Percentiles rank a stretch among this genome's conserved stretches.
Conservation (phyloP, 768 basidiomycete genomes). For the Lactarius evosmus region DNA sequence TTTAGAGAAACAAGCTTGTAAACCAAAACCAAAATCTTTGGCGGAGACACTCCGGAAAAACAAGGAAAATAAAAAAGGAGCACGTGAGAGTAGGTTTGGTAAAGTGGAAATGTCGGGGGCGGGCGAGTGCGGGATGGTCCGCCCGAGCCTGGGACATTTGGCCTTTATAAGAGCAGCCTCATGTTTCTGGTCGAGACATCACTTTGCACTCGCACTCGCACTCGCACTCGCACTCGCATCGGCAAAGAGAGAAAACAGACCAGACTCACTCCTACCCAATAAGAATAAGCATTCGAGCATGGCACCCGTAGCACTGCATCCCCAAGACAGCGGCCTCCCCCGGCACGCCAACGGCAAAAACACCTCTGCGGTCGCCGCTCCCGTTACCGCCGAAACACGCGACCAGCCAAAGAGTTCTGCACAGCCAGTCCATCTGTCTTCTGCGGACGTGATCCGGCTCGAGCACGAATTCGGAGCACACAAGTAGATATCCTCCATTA, state of each 20-base stretch:
- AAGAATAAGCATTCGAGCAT: slow-evolving; percentile 6
- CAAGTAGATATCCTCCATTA: slow-evolving; percentile 56
- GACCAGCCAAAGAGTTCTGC: background rate
- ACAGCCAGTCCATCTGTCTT: slow-evolving; percentile 41
- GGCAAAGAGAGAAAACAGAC: background rate
- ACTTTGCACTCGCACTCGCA: slow-evolving; percentile 1
- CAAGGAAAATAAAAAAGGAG: too few species aligned
- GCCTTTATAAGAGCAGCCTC: background rate
- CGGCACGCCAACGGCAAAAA: slow-evolving; percentile 25
- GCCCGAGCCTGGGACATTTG: background rate
- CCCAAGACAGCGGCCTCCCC: slow-evolving; percentile 8
- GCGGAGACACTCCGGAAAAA: background rate
- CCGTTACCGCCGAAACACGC: slow-evolving; percentile 10
- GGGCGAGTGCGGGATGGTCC: background rate
- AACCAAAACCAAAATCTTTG: too few species aligned
- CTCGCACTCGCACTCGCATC: background rate
- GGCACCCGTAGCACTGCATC: slow-evolving; percentile 23
- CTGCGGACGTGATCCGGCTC: slow-evolving; percentile 70
- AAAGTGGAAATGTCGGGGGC: background rate
- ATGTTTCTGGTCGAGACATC: background rate
- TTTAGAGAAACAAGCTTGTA: background rate
- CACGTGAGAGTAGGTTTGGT: too few species aligned
- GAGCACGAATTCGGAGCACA: slow-evolving; percentile 84
- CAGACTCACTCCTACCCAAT: background rate
- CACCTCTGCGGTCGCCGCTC: slow-evolving; percentile 14